Base-by-base conservation (phyloP, 106 monocot species). In the Narthecium ossifragum region DNA sequence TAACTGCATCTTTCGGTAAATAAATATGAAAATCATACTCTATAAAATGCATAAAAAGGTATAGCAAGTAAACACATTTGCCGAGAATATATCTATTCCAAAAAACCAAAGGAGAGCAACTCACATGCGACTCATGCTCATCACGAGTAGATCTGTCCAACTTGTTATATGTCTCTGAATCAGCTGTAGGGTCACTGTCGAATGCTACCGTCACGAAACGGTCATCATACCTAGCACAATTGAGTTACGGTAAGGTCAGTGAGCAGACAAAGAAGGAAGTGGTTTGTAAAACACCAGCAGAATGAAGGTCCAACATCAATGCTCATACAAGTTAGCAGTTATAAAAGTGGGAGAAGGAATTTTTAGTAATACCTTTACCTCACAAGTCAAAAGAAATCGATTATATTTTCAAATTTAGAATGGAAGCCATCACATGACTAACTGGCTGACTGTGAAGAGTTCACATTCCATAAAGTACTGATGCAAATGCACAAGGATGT, bases 161-260 rank as follows among this genome's bases (percentile, higher is more conserved):
- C 51, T 93, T 88, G 48, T 60, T 82, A 51, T 85, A 93, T n/a
- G 65, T 34, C 57, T 85, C 85, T 28, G 79, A 73, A 68, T 93
- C 92, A 65, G 81, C 85, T 0, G 88, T 88, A 18, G 92, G 92
- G 46, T 88, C 81, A 51, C 84, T 73, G 73, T 93, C 92, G 74
- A 93, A 88, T 11, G 75, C 59, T n/a, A 74, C 88, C 72, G 75
- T 79, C 46, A 88, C 84, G 74, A 85, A 88, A 30, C 60, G 81
- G 69, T 93, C 92, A 17, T 93, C 74, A 60, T 75, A 88, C 70
- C 88, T 88, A 50, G 12, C 2, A 18, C 15, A 69, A 61, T n/a
- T 9, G 51, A 43, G 68, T 34, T 53, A 14, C 12, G 36, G 22
- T 3, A 34, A 5, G 9, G 54, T 23, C 13, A 2, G 30, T 32